These are phyloP conservation scores for Colletotrichum sp. DNA, from an alignment of 2,329 filamentous ascomycete species.

Conservation along the genomic window DNA sequence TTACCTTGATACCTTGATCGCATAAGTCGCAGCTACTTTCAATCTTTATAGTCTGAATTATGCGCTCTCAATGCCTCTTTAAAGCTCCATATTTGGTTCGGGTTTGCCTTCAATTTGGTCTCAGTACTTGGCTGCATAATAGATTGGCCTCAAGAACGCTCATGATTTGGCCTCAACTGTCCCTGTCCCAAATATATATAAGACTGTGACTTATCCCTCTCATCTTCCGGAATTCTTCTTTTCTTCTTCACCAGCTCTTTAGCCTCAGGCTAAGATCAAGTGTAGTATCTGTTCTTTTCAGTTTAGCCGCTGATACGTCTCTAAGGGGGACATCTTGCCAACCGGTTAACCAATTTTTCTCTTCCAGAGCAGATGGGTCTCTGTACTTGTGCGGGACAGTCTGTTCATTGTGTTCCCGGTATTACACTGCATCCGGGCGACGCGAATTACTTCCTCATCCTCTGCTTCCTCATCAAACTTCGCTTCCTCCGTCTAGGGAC, in stretches of 20 bases:
- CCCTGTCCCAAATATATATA: not conserved
- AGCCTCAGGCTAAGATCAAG: conserved; percentile 24
- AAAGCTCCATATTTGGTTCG: not conserved
- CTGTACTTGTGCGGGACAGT: not conserved
- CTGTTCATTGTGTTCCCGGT: not conserved
- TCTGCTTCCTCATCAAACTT: not conserved
- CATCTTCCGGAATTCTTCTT: not conserved
- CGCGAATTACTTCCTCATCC: not conserved
- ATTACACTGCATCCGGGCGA: conserved; percentile 1
- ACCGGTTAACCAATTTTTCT: not conserved
- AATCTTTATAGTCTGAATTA: not conserved
- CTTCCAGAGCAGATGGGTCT: not conserved
- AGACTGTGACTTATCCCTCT: not conserved
- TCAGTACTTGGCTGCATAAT: not conserved
- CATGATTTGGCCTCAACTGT: not conserved
- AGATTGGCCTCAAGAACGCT: not conserved
- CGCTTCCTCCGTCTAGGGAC: not conserved
- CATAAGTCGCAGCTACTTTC: not conserved
- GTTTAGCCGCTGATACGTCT: not conserved
- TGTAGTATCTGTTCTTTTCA: conserved; percentile 9
- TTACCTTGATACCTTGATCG: not conserved
- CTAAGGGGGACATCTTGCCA: not conserved
- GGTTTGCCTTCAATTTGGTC: not conserved
- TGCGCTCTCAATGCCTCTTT: not conserved
- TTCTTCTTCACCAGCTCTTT: conserved; percentile 24